A percentile compares a stretch with the other conserved stretches of the same genome.
Conservation (phyloP, 495 filamentous ascomycete genomes). For the Choiromyces venosus region DNA sequence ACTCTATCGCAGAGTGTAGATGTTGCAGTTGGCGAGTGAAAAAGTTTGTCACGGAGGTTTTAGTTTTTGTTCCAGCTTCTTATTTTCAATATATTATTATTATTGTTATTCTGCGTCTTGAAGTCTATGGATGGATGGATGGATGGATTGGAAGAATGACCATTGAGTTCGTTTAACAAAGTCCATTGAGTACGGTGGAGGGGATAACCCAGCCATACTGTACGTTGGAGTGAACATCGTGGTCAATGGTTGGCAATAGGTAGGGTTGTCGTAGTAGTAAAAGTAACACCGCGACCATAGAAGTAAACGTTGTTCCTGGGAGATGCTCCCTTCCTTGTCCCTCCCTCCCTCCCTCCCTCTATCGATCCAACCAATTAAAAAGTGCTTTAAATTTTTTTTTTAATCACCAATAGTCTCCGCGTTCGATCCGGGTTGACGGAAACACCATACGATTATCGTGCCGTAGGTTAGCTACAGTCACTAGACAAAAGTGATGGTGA, state of each 20-base stretch:
- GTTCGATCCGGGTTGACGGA: background rate
- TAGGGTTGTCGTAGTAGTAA: too few relatives aligned
- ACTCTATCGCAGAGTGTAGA: background rate
- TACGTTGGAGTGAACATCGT: too few relatives aligned
- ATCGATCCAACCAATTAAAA: background rate
- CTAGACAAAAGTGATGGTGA: too few relatives aligned
- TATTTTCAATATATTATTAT: background rate
- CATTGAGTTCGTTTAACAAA: background rate
- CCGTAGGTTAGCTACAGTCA: too few relatives aligned
- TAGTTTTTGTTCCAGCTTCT: background rate
- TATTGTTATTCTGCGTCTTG: background rate
- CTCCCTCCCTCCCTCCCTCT: background rate
- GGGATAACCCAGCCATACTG: too few relatives aligned
- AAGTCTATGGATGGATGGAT: too few relatives aligned
- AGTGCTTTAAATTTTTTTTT: too few relatives aligned
- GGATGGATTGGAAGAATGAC: background rate
- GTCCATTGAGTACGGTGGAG: background rate
- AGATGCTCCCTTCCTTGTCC: background rate
- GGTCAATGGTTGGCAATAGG: background rate
- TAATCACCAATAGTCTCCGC: background rate
- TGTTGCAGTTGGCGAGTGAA: background rate
- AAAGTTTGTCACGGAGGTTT: background rate
- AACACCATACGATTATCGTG: background rate
- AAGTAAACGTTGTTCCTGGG: background rate
- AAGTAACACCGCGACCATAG: too few relatives aligned